A percentile compares a stretch with the other conserved stretches of the same genome.
These are phyloP conservation scores for Cutaneotrichosporon sp. DNA, from an alignment of 1,284 basidiomycete species.

Conservation along the genomic window DNA sequence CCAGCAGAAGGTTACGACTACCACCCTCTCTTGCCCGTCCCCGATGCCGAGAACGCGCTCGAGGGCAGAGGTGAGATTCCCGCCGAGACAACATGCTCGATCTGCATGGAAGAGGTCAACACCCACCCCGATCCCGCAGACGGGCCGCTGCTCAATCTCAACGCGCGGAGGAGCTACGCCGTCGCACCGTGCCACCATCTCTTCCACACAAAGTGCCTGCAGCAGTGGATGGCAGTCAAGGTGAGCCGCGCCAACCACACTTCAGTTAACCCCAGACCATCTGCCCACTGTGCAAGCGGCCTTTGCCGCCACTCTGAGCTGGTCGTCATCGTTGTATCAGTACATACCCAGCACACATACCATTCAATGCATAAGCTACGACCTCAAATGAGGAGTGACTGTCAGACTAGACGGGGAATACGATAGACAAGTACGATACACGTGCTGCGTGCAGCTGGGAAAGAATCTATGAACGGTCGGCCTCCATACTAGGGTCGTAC, in stretches of 20 bases:
- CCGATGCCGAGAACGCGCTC: constrained; percentile 67
- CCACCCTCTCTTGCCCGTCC: constrained; percentile 69
- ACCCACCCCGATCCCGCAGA: constrained; percentile 53
- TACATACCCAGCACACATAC: constrained; percentile 9
- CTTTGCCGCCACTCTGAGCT: constrained; percentile 67
- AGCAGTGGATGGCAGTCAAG: constrained; percentile 84
- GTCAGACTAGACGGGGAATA: not conserved
- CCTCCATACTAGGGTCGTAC: constrained; percentile 38
- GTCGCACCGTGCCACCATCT: constrained; percentile 84
- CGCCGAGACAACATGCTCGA: constrained; percentile 70
- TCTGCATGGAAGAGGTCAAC: constrained; percentile 83
- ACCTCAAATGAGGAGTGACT: not conserved
- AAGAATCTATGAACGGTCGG: not conserved
- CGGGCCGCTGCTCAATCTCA: constrained; percentile 47
- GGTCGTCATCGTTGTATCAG: constrained; percentile 1
- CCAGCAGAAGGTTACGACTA: constrained; percentile 73
- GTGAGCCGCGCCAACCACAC: constrained; percentile 51
- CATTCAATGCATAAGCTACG: constrained; percentile 4
- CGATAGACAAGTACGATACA: not conserved
- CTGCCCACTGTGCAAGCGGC: constrained; percentile 80
- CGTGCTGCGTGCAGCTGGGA: not conserved
- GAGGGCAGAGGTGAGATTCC: not conserved
- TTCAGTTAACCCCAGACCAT: constrained; percentile 62
- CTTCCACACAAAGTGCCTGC: constrained; percentile 83
- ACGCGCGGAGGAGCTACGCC: constrained; percentile 68